Conservation (phyloP, 2,329 filamentous ascomycete genomes). For the Meredithiella fracta region DNA sequence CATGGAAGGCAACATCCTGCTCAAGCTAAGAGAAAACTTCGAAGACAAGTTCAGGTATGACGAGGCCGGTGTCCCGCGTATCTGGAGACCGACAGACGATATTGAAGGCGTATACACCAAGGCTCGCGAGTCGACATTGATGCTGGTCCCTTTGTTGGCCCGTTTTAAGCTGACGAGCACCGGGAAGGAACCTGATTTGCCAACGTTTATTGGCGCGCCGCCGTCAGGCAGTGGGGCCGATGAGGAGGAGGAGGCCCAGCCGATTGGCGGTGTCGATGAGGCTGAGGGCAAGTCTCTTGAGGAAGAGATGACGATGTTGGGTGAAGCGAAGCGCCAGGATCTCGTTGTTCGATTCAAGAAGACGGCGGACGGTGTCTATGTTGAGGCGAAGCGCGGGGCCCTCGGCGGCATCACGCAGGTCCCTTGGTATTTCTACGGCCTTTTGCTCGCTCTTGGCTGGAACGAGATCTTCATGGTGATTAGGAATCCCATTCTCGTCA, state of each 20-base stretch:
- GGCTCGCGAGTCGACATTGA: constrained; percentile 80
- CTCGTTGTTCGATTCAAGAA: constrained; percentile 94
- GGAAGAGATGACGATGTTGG: constrained; percentile 91
- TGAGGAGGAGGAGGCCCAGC: constrained; percentile 76
- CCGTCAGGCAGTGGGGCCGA: constrained; percentile 67
- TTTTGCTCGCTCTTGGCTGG: constrained; percentile 88
- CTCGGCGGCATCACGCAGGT: constrained; percentile 91
- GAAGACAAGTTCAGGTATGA: constrained; percentile 99
- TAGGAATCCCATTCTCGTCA: constrained; percentile 82
- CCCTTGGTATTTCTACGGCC: constrained; percentile 82
- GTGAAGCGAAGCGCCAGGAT: constrained; percentile 78
- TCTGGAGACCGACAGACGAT: constrained; percentile 93
- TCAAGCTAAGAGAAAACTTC: constrained; percentile 95
- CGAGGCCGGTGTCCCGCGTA: constrained; percentile 79
- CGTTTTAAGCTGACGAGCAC: constrained; percentile 66
- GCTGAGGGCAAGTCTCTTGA: constrained; percentile 88
- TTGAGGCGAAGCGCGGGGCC: constrained; percentile 91
- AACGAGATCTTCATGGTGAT: constrained; percentile 93
- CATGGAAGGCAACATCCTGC: constrained; percentile 87
- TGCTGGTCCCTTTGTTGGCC: constrained; percentile 74
- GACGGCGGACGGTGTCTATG: constrained; percentile 91
- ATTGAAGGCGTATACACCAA: constrained; percentile 91
- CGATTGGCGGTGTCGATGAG: constrained; percentile 87
- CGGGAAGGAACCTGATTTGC: constrained; percentile 62
- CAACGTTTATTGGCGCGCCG: constrained; percentile 64